phyloP scores from a whole-genome alignment of 2,329 filamentous ascomycete species.

The Akanthomyces muscarius region DNA sequence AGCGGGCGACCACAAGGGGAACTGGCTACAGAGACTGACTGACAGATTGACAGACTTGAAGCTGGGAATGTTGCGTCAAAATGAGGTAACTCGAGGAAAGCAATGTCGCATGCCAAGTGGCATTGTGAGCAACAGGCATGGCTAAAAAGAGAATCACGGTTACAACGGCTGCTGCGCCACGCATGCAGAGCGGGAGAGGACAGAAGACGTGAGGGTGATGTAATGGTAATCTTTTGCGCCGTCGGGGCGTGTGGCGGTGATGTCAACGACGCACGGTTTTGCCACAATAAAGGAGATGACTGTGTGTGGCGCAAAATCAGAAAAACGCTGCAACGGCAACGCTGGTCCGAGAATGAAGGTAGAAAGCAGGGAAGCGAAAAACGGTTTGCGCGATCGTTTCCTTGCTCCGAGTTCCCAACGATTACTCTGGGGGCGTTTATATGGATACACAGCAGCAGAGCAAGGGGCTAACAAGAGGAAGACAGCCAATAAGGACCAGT shows the following conservation, averaged over 20 bases:
- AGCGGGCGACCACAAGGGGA: not conserved
- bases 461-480: too few species aligned
- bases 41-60: too few species aligned
- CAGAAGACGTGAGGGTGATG: conserved; percentile 4
- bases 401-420: not conserved
- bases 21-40: too few species aligned
- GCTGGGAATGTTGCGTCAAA: not conserved
- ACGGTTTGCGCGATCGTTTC: not conserved
- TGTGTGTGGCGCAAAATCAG: not conserved
- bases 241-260: not conserved
- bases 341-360: not conserved
- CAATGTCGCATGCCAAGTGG: too few species aligned
- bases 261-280: not conserved
- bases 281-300: not conserved
- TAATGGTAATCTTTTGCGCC: not conserved
- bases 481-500: too few species aligned
- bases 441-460: too few species aligned
- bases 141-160: not conserved
- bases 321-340: too few species aligned
- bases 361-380: conserved; percentile 10
- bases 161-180: conserved; percentile 10
- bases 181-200: not conserved
- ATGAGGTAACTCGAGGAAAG: not conserved
- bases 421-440: not conserved
- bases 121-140: not conserved